These are phyloP conservation scores for Carex scoparia DNA, from an alignment of 176 grass and related monocot species.

Conservation along the genomic window DNA sequence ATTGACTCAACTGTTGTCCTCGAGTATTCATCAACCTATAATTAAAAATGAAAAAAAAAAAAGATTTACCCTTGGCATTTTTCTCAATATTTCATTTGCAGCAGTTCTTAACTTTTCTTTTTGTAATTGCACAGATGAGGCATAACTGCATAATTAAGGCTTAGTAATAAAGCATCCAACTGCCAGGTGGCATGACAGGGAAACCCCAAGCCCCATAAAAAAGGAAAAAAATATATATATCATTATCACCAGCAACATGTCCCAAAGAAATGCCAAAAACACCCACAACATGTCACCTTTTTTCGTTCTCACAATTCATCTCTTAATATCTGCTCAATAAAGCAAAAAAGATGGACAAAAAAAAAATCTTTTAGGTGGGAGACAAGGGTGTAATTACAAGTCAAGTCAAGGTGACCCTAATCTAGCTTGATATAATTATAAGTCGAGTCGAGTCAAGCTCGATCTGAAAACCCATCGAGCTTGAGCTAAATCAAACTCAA, in stretches of 20 bases:
- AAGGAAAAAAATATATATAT: background rate
- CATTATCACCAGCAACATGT: background rate
- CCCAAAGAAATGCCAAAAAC: background rate
- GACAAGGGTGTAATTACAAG: background rate
- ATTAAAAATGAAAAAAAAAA: conserved; percentile 14
- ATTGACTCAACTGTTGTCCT: conserved; percentile 71
- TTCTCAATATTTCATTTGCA: background rate
- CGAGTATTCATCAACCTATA: conserved; percentile 65
- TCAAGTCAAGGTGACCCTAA: no score
- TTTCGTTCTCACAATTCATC: background rate
- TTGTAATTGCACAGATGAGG: background rate
- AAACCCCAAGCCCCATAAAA: background rate
- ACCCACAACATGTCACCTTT: background rate
- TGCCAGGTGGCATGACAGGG: background rate
- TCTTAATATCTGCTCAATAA: background rate
- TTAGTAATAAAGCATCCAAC: background rate
- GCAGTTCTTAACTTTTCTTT: background rate
- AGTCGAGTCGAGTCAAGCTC: background rate
- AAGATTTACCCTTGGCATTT: background rate
- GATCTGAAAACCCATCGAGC: background rate
- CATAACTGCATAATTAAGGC: background rate
- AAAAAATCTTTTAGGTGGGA: background rate
- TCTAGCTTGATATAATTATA: no score
- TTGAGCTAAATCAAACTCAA: background rate
- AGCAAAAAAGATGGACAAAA: background rate